Base-by-base conservation (phyloP, 441 rosid species). In the Erodium moschatum region DNA sequence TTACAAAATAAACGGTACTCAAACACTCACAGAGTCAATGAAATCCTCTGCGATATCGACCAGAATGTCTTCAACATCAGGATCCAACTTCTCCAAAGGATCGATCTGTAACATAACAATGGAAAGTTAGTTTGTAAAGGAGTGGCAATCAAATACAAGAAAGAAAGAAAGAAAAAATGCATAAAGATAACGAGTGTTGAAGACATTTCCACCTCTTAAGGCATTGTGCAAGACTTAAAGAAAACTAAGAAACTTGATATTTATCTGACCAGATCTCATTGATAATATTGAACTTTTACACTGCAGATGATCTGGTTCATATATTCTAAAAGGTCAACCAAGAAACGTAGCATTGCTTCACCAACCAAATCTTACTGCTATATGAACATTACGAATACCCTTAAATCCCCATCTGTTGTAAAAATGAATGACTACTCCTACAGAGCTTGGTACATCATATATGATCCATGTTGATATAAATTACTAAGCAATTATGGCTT, bases 21-120 rank as follows among this genome's bases (percentile, higher is more conserved):
- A 71, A 72, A 73, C 68, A 78, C 96, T 89, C 76, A 91, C 97
- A 64, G 93, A 89, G 38, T 89, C 96, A 54, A 93, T 88, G 82
- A 91, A 91, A 67, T 91, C 98, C 73, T 91, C 98, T 10, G 96
- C 96, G 78, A 91, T 86, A 76, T 91, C 96, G 56, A 79, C 81
- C 75, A 93, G 97, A 78, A 89, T 82, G 73, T 89, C 90, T 84
- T 88, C 95, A 79, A 93, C 97, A 68, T 89, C 90, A 31, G 89
- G 86, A 74, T 91, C 97, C 84, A 93, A 78, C 74, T 78, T 88
- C 86, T 86, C 96, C 66, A 80, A 82, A 27, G 98, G 96, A 73
- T 85, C 98, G 79, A 91, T 85, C 98, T 93, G 81, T 75, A 58
- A 24, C 81, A 76, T 58, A 73, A 65, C 62, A 54, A 18, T 9